Percentiles rank a stretch among this genome's conserved stretches.
Conservation (phyloP, 2,329 filamentous ascomycete genomes). For the Ascochyta rabiei region DNA sequence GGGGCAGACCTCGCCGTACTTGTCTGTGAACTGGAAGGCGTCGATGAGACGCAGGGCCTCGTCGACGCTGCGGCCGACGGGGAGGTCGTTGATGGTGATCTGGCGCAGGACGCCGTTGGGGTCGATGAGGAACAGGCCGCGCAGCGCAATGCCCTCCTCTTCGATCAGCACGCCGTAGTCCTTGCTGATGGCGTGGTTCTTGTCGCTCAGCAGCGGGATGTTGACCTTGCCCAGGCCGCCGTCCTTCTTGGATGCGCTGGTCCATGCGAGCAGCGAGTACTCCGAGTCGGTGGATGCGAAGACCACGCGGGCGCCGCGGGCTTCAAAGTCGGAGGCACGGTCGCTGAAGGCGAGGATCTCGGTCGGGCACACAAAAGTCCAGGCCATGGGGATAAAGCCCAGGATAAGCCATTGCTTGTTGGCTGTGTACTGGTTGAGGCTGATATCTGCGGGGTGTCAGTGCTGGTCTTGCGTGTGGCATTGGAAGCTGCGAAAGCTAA, state of each 20-base stretch:
- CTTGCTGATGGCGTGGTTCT: conserved; percentile 64
- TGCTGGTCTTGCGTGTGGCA: neutral
- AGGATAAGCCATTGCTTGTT: conserved; percentile 66
- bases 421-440: conserved; percentile 48
- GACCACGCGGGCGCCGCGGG: conserved; percentile 64
- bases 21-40: conserved; percentile 55
- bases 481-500: neutral
- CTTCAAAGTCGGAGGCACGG: conserved; percentile 64
- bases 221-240: conserved; percentile 67
- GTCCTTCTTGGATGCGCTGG: conserved; percentile 62
- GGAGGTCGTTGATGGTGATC: conserved; percentile 70
- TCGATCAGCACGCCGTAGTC: conserved; percentile 69
- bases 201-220: conserved; percentile 67
- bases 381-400: conserved; percentile 71
- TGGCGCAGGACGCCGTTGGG: conserved; percentile 65
- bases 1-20: conserved; percentile 52
- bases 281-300: conserved; percentile 68
- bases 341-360: conserved; percentile 71
- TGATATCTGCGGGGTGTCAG: conserved; percentile 40
- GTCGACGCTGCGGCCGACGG: conserved; percentile 68
- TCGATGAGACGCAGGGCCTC: conserved; percentile 65
- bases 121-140: conserved; percentile 71
- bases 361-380: conserved; percentile 71
- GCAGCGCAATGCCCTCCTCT: conserved; percentile 67
- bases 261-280: conserved; percentile 65